Evolutionary conservation across 1,284 basidiomycete species (phyloP).

Genomic region (Puccinia horiana): DNA sequence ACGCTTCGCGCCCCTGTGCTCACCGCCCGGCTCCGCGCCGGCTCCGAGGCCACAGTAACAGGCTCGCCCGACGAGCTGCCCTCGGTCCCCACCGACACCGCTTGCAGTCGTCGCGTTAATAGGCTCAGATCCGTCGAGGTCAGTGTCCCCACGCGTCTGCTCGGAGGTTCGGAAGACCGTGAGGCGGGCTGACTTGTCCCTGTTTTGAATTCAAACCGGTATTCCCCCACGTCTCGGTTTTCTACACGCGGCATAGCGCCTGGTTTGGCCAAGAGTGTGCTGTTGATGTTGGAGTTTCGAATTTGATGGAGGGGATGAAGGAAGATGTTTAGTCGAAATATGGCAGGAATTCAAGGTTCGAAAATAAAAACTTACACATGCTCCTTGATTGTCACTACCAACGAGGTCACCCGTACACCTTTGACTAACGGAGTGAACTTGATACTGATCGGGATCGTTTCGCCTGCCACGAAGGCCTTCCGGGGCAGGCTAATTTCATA

Average conservation of each 20-base stretch:
- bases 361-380: conserved; percentile 56
- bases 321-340: not conserved
- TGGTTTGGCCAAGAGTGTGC: conserved; percentile 23
- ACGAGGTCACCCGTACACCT: conserved; percentile 71
- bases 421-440: conserved; percentile 85
- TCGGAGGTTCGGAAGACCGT: not conserved
- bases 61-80: not conserved
- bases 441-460: conserved; percentile 74
- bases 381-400: conserved; percentile 74
- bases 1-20: not conserved
- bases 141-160: not conserved
- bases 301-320: not conserved
- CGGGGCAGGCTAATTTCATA: conserved; percentile 54
- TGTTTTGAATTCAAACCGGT: conserved; percentile 31
- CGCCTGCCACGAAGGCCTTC: conserved; percentile 89
- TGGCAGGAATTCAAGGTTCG: not conserved
- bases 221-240: conserved; percentile 42
- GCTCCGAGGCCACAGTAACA: not conserved
- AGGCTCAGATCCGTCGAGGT: conserved; percentile 31
- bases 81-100: conserved; percentile 21
- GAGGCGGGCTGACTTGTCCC: conserved; percentile 6
- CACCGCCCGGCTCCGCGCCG: conserved; percentile 16
- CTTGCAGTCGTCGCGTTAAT: conserved; percentile 11
- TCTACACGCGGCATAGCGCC: conserved; percentile 30
- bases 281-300: not conserved